Evolutionary conservation across 345 rosid genomes (phyloP).

Genomic region (Mercurialis annua): DNA sequence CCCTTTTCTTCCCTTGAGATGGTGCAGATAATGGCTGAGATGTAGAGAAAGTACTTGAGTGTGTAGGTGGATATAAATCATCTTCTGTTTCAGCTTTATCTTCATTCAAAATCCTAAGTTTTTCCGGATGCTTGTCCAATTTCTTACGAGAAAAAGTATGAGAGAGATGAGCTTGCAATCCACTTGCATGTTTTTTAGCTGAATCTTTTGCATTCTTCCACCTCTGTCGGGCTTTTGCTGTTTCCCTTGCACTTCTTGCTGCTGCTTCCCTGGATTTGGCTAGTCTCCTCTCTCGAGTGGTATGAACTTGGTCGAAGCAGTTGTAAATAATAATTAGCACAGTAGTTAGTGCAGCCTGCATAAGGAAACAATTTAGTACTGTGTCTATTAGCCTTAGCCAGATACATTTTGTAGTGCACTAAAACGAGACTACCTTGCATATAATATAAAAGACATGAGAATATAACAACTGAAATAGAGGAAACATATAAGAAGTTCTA

Average conservation of each 20-base stretch:
- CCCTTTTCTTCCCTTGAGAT: conserved; percentile 35
- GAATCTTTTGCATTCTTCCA: conserved; percentile 75
- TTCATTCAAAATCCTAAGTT: conserved; percentile 41
- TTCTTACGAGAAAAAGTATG: conserved; percentile 58
- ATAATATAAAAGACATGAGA: neutral
- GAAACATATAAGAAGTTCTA: neutral
- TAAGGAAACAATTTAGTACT: conserved; percentile 14
- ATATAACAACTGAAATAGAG: conserved; percentile 5
- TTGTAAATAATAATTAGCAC: conserved; percentile 79
- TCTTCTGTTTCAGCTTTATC: conserved; percentile 35
- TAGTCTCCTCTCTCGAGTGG: conserved; percentile 65
- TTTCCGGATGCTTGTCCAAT: conserved; percentile 25
- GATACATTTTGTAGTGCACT: neutral
- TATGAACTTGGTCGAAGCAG: conserved; percentile 81
- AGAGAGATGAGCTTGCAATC: conserved; percentile 59
- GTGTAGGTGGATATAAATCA: conserved; percentile 35
- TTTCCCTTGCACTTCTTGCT: conserved; percentile 61
- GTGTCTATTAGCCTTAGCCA: conserved; percentile 9
- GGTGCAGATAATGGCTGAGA: conserved; percentile 23
- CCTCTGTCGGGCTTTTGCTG: conserved; percentile 66
- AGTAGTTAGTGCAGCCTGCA: conserved; percentile 71
- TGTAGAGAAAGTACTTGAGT: conserved; percentile 28
- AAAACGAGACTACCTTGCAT: neutral
- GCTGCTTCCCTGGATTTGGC: conserved; percentile 90
- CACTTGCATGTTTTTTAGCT: conserved; percentile 67